Evolutionary conservation across 2,329 filamentous ascomycete species (phyloP).

Genomic region (Paramyrothecium sp.): DNA sequence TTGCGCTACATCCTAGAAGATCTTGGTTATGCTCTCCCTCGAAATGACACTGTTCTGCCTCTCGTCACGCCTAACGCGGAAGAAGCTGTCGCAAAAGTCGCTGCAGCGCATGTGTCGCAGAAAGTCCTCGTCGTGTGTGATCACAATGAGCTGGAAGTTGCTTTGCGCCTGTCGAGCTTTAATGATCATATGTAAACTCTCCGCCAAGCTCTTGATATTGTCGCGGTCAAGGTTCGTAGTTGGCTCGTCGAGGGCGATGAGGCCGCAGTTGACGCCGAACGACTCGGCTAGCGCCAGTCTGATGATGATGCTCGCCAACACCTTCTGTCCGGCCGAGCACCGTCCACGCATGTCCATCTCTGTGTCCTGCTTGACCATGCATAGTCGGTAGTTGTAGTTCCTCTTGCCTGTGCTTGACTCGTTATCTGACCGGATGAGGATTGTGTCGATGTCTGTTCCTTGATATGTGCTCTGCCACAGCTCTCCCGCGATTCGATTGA

Average conservation of each 20-base stretch:
- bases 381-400: conserved; percentile 94
- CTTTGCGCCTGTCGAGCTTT: conserved; percentile 76
- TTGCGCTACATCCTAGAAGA: conserved; percentile 24
- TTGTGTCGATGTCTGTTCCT: conserved; percentile 95
- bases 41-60: conserved; percentile 87
- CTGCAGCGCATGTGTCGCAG: conserved; percentile 88
- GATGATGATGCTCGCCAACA: conserved; percentile 95
- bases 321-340: conserved; percentile 94
- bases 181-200: conserved; percentile 86
- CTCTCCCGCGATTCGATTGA: conserved; percentile 91
- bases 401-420: conserved; percentile 73
- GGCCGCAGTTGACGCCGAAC: conserved; percentile 91
- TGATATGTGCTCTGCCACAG: conserved; percentile 98
- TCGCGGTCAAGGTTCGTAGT: conserved; percentile 95
- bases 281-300: conserved; percentile 93
- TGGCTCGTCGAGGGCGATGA: conserved; percentile 95
- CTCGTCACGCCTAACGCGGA: conserved; percentile 78
- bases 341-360: conserved; percentile 99
- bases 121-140: conserved; percentile 98
- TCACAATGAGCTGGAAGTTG: conserved; percentile 98
- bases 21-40: conserved; percentile 58
- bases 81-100: conserved; percentile 92
- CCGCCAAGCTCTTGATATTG: conserved; percentile 88
- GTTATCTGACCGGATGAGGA: conserved; percentile 89
- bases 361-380: conserved; percentile 95